phyloP scores from a whole-genome alignment of 805 yeast genomes.

The Suhomyces pyralidae region DNA sequence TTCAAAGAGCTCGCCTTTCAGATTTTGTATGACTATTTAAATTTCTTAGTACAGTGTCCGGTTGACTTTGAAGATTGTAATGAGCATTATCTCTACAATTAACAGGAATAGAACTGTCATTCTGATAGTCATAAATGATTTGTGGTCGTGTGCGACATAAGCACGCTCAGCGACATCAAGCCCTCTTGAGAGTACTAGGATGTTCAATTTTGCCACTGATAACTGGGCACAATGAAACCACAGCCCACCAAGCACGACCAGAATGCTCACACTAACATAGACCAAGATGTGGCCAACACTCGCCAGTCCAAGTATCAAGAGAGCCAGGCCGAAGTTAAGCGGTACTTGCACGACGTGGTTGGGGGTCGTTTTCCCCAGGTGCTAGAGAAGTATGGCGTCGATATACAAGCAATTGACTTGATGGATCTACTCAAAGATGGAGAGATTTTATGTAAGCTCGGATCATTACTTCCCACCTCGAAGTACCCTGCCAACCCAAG shows the following conservation, averaged over 20 bases:
- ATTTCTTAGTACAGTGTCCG: no score
- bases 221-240: not conserved
- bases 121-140: no score
- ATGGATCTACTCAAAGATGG: slow-evolving; percentile 63
- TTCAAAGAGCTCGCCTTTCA: no score
- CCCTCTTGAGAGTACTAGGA: not conserved
- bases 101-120: no score
- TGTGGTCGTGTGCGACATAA: not conserved
- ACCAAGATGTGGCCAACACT: slow-evolving; percentile 54
- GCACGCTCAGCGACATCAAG: not conserved
- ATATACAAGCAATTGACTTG: slow-evolving; percentile 34
- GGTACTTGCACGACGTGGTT: slow-evolving; percentile 50
- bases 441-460: slow-evolving; percentile 33
- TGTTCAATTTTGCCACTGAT: not conserved
- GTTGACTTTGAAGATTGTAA: no score
- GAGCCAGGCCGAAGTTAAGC: slow-evolving; percentile 39
- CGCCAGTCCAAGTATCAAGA: slow-evolving; percentile 52
- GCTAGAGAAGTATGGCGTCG: slow-evolving; percentile 8
- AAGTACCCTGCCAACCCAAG: slow-evolving; percentile 22
- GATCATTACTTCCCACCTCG: slow-evolving; percentile 17
- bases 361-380: slow-evolving; percentile 16
- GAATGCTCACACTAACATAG: slow-evolving; percentile 47
- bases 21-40: no score
- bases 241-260: slow-evolving; percentile 10
- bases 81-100: no score